These are phyloP conservation scores for Rosellinia necatrix DNA, from an alignment of 2,329 filamentous ascomycete species.

Conservation along the genomic window DNA sequence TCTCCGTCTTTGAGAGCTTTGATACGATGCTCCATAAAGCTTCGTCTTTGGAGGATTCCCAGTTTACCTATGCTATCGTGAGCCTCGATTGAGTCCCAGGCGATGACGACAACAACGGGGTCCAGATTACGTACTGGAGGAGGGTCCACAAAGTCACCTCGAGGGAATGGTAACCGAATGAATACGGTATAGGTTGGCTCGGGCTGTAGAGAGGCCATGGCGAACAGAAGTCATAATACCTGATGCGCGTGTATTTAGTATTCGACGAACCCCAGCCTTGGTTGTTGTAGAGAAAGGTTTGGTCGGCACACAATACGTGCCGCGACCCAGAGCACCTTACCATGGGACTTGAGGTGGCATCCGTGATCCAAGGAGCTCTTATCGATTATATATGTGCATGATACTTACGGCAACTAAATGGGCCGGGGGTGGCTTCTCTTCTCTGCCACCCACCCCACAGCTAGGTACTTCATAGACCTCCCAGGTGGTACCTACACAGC, in stretches of 20 bases:
- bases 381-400: slow-evolving; percentile 37
- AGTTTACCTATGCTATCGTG: slow-evolving; percentile 68
- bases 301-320: not conserved
- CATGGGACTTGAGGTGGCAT: too few relatives aligned
- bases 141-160: slow-evolving; percentile 88
- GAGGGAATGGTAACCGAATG: slow-evolving; percentile 84
- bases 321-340: too few relatives aligned
- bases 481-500: too few relatives aligned
- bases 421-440: too few relatives aligned
- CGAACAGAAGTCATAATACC: slow-evolving; percentile 19
- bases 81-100: slow-evolving; percentile 3
- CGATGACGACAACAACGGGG: slow-evolving; percentile 8
- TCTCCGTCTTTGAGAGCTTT: slow-evolving; percentile 76
- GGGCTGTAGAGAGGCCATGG: slow-evolving; percentile 42
- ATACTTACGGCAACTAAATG: slow-evolving; percentile 13
- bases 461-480: too few relatives aligned
- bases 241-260: not conserved
- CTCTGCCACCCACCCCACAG: too few relatives aligned
- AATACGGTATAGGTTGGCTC: slow-evolving; percentile 74
- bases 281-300: not conserved
- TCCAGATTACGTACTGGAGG: slow-evolving; percentile 66
- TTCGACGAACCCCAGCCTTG: slow-evolving; percentile 10
- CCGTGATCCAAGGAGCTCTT: slow-evolving; percentile 33
- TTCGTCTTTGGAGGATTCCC: slow-evolving; percentile 86
- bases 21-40: slow-evolving; percentile 90